Percentiles rank a stretch among this genome's conserved stretches.
phyloP scores from a whole-genome alignment of 257 asterid genomes.

The Scutellaria barbata region DNA sequence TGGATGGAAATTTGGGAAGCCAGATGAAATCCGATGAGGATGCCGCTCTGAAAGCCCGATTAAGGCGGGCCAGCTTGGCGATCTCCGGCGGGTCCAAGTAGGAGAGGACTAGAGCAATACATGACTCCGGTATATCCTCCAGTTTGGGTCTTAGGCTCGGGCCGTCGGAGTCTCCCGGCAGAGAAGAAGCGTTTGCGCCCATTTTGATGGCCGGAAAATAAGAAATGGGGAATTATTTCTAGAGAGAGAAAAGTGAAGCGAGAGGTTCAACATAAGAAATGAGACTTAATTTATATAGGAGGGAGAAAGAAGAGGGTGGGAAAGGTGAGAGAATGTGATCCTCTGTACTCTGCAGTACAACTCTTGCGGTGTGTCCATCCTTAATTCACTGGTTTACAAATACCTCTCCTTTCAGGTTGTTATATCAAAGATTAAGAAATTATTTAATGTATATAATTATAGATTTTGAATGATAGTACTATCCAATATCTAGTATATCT shows the following conservation, averaged over 20 bases:
- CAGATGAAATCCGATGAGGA: conserved; percentile 89
- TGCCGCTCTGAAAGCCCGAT: conserved; percentile 68
- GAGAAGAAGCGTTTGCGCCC: conserved; percentile 70
- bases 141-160: conserved; percentile 47
- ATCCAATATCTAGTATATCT: too few species aligned
- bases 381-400: too few species aligned
- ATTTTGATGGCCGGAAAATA: conserved; percentile 37
- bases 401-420: too few species aligned
- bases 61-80: conserved; percentile 69
- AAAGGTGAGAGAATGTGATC: conserved; percentile 2
- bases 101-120: conserved; percentile 69
- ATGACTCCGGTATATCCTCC: conserved; percentile 84
- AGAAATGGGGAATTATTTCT: neutral
- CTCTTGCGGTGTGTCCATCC: too few species aligned
- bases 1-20: conserved; percentile 71
- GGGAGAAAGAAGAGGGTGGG: neutral
- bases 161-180: conserved; percentile 40
- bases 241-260: conserved; percentile 27
- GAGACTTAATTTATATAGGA: conserved; percentile 13
- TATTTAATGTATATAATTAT: too few species aligned
- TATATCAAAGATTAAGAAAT: too few species aligned
- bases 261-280: neutral
- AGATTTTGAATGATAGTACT: too few species aligned
- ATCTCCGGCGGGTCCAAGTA: conserved; percentile 82
- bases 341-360: neutral